Evolutionary conservation across 768 basidiomycete genomes (phyloP), one percentile per base, ranked within the genome.

Genomic region (Grammothele lineata): DNA sequence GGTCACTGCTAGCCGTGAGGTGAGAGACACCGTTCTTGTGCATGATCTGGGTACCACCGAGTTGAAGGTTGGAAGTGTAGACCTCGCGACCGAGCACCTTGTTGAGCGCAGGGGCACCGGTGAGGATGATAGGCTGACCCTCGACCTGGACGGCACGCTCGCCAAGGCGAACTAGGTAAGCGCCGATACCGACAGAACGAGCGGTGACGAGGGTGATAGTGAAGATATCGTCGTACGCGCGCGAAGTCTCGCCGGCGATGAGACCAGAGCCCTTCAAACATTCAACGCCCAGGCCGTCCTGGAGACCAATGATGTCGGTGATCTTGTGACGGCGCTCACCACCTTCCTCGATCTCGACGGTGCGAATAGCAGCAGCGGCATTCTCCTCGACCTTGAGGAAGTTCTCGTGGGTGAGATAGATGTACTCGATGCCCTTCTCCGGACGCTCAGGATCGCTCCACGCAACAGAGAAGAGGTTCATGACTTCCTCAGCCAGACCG

Each of bases 41-140:
- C 96, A 99, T 98, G 74, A 99, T 98, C 62, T 99, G 96, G n/a
- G 96, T 98, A 45, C 96, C 96, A 54, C 96, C 96, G 50, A 99
- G 88, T 66, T 98, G 96, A 57, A 99, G 68, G 67, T 98, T 98
- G 45, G 93, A 96, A 8, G 96, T 97, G 66, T 99, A 98, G 37
- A 99, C 96, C 66, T 98, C 96, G 40, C 96, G 88, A 51, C 96
- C 96, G 35, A 99, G 83, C 5, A 99, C 96, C 70, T 99, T 98
- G 79, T 98, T 99, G 56, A 99, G 80, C 4, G 96, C 96, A 6
- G 82, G 82, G 22, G 95, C 95, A 57, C 96, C 96, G 12, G 96
- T 99, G 51, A 99, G 80, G 65, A 99, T 99, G 70, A 99, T 98
- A 2, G 96, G 96, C 58, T 99, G 95, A 36, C 96, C 96, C 69